Evolutionary conservation across 768 basidiomycete genomes (phyloP), one percentile per base, ranked within the genome.

Genomic region (Goffeauzyma gilvescens): DNA sequence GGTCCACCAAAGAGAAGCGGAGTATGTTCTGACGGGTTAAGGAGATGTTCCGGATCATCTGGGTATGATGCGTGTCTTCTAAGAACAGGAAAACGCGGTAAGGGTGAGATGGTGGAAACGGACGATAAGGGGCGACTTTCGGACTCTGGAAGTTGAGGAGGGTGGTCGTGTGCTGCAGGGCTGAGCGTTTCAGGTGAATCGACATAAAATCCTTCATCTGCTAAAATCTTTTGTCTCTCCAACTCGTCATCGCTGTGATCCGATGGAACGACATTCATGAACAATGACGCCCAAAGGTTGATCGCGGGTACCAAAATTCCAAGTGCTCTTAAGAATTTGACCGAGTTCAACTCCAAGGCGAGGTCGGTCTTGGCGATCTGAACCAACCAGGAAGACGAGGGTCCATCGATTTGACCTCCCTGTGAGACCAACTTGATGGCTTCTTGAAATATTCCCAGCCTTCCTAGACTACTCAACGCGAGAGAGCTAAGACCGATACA

Each of bases 1-100:
- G 51, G 46, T 9, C 62, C 62, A n/a, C 62, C 62, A 41, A 59
- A 57, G 26, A 63, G 35, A 42, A 60, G 44, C 14, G 62, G 62
- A 10, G 62, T 61, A 12, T 50, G 50, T 40, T 63, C 62, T 27
- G 52, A 52, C 14, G 59, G 50, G 36, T 60, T 53, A 30, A 60
- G 38, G 0, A 57, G 31, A 28, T 60, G 53, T 9, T 47, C 35
- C 9, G 12, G 15, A 24, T 42, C 38, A 21, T 35, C 27, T 12
- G 14, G n/a, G n/a, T n/a, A n/a, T n/a, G n/a, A n/a, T n/a, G n/a
- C n/a, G n/a, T n/a, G n/a, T n/a, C n/a, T n/a, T n/a, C n/a, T n/a
- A n/a, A n/a, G n/a, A n/a, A n/a, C n/a, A n/a, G n/a, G n/a, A n/a
- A n/a, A n/a, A n/a, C n/a, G n/a, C n/a, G n/a, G n/a, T n/a, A 9